A percentile compares a stretch with the other conserved stretches of the same genome.
Conservation (phyloP, 2,329 filamentous ascomycete genomes). For the Beauveria sp. region DNA sequence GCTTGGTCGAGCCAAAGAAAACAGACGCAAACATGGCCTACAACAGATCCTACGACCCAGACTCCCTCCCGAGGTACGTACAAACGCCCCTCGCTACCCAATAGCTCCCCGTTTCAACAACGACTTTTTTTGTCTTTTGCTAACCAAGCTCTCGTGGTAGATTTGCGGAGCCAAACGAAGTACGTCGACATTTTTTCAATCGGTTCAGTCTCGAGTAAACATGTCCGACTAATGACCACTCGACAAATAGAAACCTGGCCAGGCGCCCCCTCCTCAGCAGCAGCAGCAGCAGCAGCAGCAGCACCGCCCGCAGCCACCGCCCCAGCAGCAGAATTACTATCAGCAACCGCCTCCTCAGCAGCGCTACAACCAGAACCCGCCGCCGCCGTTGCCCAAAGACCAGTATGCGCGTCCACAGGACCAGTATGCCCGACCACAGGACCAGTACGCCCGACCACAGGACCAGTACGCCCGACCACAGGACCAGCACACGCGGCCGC, state of each 20-base stretch:
- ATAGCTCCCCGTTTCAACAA: not conserved
- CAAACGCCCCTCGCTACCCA: not conserved
- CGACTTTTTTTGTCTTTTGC: conserved; percentile 7
- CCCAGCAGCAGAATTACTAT: conserved; percentile 17
- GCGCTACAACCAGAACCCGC: conserved; percentile 43
- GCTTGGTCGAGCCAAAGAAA: not conserved
- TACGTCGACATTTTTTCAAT: conserved; percentile 26
- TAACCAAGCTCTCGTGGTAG: conserved; percentile 28
- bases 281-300: conserved; percentile 17
- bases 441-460: conserved; percentile 17
- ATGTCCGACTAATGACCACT: not conserved
- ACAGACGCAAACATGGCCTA: conserved; percentile 65
- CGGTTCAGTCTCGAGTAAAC: not conserved
- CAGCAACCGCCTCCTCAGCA: conserved; percentile 16
- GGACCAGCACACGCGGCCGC: conserved; percentile 14
- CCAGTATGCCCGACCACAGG: conserved; percentile 22
- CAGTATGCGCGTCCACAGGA: conserved; percentile 23
- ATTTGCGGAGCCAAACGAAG: conserved; percentile 69
- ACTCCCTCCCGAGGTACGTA: conserved; percentile 83
- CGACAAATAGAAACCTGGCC: conserved; percentile 27
- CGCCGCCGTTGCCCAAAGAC: conserved; percentile 31
- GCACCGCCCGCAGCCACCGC: conserved; percentile 14
- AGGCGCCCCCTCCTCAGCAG: conserved; percentile 15
- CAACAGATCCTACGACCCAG: conserved; percentile 86
- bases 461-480: conserved; percentile 19